Conservation (phyloP, 208 protist species). For the Acanthamoeba comandoni region DNA sequence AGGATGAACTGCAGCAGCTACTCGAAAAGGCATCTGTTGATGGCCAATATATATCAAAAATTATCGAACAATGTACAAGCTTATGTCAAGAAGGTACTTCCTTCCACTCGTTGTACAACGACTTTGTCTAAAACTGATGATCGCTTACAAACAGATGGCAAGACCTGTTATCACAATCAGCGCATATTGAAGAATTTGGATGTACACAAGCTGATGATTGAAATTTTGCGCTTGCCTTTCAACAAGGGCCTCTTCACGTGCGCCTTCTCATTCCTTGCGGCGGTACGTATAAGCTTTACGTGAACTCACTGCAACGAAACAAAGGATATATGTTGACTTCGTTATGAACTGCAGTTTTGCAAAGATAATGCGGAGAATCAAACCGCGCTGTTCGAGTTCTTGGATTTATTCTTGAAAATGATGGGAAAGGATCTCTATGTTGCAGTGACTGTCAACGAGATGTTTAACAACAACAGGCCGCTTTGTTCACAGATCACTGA, state of each 20-base stretch:
- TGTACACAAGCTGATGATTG: constrained; percentile 19
- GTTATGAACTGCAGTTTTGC: constrained; percentile 26
- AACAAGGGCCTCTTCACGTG: constrained; percentile 10
- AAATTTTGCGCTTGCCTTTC: constrained; percentile 51
- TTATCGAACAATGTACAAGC: constrained; percentile 21
- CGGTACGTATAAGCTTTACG: background rate
- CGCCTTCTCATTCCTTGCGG: constrained; percentile 30
- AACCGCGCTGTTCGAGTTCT: constrained; percentile 41
- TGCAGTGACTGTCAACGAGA: constrained; percentile 64
- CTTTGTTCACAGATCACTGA: constrained; percentile 63
- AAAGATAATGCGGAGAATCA: constrained; percentile 71
- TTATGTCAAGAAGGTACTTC: constrained; percentile 24
- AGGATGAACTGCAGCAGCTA: background rate
- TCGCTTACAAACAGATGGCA: too few species aligned
- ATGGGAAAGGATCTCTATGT: constrained; percentile 59
- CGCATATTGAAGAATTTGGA: constrained; percentile 63
- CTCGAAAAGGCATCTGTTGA: background rate
- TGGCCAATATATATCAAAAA: background rate
- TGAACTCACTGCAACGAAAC: background rate
- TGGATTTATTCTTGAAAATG: constrained; percentile 55
- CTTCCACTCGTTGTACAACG: constrained; percentile 8
- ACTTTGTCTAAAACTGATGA: too few species aligned
- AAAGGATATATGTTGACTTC: background rate
- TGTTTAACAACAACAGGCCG: constrained; percentile 68
- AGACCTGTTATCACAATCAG: constrained; percentile 42